Evolutionary conservation across 768 basidiomycete genomes (phyloP), one percentile per base, ranked within the genome.

Genomic region (Royoungia palumana): DNA sequence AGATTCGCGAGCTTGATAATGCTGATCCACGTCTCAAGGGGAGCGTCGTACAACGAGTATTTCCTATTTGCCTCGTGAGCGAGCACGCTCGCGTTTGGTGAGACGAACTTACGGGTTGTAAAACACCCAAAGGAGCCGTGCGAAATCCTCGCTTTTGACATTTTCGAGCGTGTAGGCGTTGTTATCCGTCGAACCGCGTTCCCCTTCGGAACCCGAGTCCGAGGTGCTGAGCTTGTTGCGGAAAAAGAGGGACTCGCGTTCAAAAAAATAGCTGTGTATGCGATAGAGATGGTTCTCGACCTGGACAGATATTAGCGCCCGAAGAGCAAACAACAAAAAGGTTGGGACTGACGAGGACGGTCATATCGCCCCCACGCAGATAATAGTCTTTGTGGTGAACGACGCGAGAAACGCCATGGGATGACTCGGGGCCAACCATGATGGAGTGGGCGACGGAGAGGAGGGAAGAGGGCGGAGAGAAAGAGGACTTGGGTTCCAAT

Each of bases 251-350:
- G 83, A 85, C 44, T 87, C 83, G 0, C 84, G 69, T n/a, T 73
- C 72, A 34, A 87, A 83, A 41, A 85, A 84, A 37, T 77, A 80
- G 1, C 77, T 72, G 49, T 85, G 83, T 0, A 87, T 72, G 1
- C 76, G 68, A 52, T 82, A 87, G 0, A 78, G 66, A 5, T 70
- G 63, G 46, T 81, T 74, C 41, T 82, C 80, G 14, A 80, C 79
- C 84, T 86, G 55, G 17, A 45, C 21, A 9, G n/a, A 35, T 9
- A 20, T 62, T 27, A 65, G 60, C 48, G 50, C 40, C 16, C 7
- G 35, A 19, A 2, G 17, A 38, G 14, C 40, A 21, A 24, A 32
- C 13, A 28, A 32, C 14, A 17, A 13, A 19, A 17, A 37, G 13
- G 39, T 35, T n/a, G 42, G 27, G 17, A 69, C 78, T 50, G 53